Conservation (phyloP, 768 basidiomycete genomes). For the Hydnum rufescens region DNA sequence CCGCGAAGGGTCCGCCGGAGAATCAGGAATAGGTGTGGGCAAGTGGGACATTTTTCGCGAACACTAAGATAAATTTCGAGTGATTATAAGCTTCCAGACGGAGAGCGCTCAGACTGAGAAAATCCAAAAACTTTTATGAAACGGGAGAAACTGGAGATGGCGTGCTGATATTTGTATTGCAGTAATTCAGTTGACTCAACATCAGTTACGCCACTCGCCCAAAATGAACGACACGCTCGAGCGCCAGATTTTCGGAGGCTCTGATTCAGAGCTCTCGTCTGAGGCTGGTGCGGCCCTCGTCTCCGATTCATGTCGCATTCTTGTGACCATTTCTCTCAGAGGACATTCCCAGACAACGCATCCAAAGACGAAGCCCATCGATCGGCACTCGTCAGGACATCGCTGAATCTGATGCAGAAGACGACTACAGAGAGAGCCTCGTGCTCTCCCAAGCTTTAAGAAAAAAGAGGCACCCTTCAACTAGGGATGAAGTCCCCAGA, state of each 20-base stretch:
- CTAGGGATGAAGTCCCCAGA: slow-evolving; percentile 15
- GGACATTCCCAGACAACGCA: slow-evolving; percentile 28
- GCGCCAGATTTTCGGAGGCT: slow-evolving; percentile 64
- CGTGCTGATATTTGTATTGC: background rate
- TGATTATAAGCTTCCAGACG: background rate
- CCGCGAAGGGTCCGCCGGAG: slow-evolving; percentile 5
- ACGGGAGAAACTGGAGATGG: background rate
- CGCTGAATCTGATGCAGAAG: slow-evolving; percentile 26
- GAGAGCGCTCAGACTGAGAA: background rate
- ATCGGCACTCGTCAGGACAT: slow-evolving; percentile 17
- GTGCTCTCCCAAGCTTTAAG: slow-evolving; percentile 16
- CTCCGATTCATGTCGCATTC: background rate
- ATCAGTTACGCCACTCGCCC: background rate
- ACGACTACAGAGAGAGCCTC: slow-evolving; percentile 30
- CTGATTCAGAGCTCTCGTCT: slow-evolving; percentile 55
- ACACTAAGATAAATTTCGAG: background rate
- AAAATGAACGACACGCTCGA: slow-evolving; percentile 21
- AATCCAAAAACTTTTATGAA: background rate
- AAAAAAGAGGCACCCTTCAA: slow-evolving; percentile 10
- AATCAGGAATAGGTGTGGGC: slow-evolving; percentile 7
- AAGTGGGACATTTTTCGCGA: too few species aligned
- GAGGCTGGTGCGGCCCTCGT: slow-evolving; percentile 27
- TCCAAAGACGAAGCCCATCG: slow-evolving; percentile 14
- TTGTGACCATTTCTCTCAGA: slow-evolving; percentile 4
- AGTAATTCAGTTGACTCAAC: background rate